Percentiles rank a stretch among this genome's conserved stretches.
These are phyloP conservation scores for Calvatia gigantea DNA, from an alignment of 768 basidiomycete genomes.

Conservation along the genomic window DNA sequence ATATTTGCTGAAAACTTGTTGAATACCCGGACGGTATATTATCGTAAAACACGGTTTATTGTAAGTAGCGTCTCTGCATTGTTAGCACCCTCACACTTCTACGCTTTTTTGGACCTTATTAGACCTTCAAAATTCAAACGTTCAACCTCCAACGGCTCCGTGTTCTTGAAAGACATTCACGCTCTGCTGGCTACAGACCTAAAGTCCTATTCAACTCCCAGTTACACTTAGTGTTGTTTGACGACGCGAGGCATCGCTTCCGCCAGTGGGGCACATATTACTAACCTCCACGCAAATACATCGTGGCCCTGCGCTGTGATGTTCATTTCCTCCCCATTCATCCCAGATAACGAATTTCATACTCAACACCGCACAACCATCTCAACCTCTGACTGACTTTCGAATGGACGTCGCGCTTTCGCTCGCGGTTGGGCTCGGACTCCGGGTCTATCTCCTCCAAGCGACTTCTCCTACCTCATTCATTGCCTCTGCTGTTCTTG, in stretches of 20 bases:
- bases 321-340: constrained; percentile 4
- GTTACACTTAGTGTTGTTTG: too few species aligned
- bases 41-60: background rate
- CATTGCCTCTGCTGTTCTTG: constrained; percentile 33
- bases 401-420: constrained; percentile 41
- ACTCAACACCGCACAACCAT: background rate
- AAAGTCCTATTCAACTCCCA: background rate
- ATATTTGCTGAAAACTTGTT: background rate
- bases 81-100: background rate
- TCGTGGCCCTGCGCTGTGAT: constrained; percentile 4
- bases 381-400: background rate
- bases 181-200: background rate
- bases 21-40: background rate
- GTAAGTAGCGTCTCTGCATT: background rate
- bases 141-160: background rate
- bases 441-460: constrained; percentile 32
- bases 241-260: constrained; percentile 8
- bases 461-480: constrained; percentile 23
- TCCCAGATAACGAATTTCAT: constrained; percentile 2
- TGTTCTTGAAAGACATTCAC: background rate
- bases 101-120: background rate
- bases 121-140: background rate
- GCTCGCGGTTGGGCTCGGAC: constrained; percentile 37
- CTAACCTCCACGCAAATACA: constrained; percentile 6
- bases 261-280: background rate